Evolutionary conservation across 2,329 filamentous ascomycete genomes (phyloP).

Genomic region (Cladosporium halotolerans): DNA sequence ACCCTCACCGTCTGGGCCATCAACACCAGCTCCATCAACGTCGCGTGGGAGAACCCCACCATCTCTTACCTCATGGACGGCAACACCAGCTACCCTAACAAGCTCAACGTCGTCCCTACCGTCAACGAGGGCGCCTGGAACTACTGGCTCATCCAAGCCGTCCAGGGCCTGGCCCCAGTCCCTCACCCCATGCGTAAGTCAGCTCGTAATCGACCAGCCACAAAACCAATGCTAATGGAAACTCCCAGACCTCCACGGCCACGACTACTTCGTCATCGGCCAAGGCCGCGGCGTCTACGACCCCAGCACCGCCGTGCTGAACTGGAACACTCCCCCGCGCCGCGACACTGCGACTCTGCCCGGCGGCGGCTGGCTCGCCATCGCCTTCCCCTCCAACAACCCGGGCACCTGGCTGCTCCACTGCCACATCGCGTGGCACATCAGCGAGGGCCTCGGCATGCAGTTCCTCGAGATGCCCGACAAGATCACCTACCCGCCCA

Average conservation of each 20-base stretch:
- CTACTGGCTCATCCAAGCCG: constrained; percentile 44
- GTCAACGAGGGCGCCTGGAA: constrained; percentile 35
- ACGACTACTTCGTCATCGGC: constrained; percentile 30
- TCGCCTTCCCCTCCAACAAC: constrained; percentile 48
- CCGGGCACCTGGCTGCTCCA: constrained; percentile 43
- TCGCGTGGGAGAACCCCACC: constrained; percentile 40
- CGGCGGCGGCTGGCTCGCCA: constrained; percentile 39
- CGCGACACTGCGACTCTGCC: constrained; percentile 44
- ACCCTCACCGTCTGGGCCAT: constrained; percentile 32
- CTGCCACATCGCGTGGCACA: constrained; percentile 25
- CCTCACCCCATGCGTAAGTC: constrained; percentile 33
- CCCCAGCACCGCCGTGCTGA: constrained; percentile 27
- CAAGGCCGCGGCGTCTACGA: constrained; percentile 20
- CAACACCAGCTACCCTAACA: constrained; percentile 36
- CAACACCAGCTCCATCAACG: constrained; percentile 37
- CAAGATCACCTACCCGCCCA: constrained; percentile 14
- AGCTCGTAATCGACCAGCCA: rapidly evolving
- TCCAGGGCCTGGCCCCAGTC: constrained; percentile 28
- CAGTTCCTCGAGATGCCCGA: constrained; percentile 23
- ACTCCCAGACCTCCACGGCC: constrained; percentile 40
- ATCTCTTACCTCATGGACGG: constrained; percentile 38
- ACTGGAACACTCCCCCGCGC: constrained; percentile 38
- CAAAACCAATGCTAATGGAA: background rate
- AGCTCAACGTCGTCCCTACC: constrained; percentile 37
- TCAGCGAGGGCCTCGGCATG: constrained; percentile 21